Percentiles rank a stretch among this genome's conserved stretches.
These are phyloP conservation scores for Sugiyamaella lignohabitans DNA, from an alignment of 805 yeast species.

Conservation along the genomic window DNA sequence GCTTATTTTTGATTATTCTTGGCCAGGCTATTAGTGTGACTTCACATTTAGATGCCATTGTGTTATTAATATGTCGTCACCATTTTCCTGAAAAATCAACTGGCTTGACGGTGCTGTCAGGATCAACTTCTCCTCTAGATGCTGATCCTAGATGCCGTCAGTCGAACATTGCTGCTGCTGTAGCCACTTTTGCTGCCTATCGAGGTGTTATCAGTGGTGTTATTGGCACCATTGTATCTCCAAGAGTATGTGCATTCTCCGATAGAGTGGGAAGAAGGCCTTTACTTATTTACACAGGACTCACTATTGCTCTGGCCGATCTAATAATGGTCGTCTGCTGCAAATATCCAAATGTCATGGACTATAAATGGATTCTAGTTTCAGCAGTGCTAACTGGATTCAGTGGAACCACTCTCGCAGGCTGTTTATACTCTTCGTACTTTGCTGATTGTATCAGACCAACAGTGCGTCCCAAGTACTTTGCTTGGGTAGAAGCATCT, in stretches of 20 bases:
- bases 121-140: background rate
- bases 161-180: conserved; percentile 17
- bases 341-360: conserved; percentile 16
- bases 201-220: conserved; percentile 13
- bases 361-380: conserved; percentile 35
- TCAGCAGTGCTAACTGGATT: conserved; percentile 42
- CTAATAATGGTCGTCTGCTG: conserved; percentile 15
- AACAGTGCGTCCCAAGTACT: conserved; percentile 39
- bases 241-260: conserved; percentile 53
- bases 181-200: conserved; percentile 17
- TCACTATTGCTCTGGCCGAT: conserved; percentile 12
- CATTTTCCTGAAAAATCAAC: conserved; percentile 8
- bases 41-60: conserved; percentile 15
- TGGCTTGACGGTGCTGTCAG: background rate
- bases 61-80: conserved; percentile 16
- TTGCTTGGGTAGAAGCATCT: conserved; percentile 26
- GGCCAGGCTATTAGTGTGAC: conserved; percentile 6
- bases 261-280: conserved; percentile 60
- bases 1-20: conserved; percentile 1
- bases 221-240: conserved; percentile 17
- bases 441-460: conserved; percentile 46
- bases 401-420: conserved; percentile 58
- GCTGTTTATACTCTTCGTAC: conserved; percentile 52
- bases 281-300: conserved; percentile 31
- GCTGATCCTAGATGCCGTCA: conserved; percentile 17